A percentile compares a stretch with the other conserved stretches of the same genome.
Evolutionary conservation across 2,329 filamentous ascomycete species (phyloP).

Genomic region (Neofusicoccum kwambonambiense): DNA sequence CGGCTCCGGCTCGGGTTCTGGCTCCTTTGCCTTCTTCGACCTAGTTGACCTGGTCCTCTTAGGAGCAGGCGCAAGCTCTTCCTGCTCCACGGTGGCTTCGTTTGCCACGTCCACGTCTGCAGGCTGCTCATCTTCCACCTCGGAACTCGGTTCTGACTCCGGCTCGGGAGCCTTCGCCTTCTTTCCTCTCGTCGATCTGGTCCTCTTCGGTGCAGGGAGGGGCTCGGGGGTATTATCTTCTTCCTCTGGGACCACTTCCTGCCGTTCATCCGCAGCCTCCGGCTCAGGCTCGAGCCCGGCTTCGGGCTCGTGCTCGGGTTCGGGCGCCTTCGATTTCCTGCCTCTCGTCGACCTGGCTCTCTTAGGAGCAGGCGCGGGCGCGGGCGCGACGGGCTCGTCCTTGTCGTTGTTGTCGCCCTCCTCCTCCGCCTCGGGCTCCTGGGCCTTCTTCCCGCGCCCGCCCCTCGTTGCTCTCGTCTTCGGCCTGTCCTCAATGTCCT

Average conservation of each 20-base stretch:
- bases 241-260: background rate
- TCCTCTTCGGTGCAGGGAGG: background rate
- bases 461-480: background rate
- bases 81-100: background rate
- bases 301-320: background rate
- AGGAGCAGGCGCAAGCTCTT: background rate
- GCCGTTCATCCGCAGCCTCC: background rate
- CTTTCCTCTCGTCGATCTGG: constrained; percentile 3
- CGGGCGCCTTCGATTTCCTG: background rate
- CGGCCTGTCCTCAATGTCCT: background rate
- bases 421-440: constrained; percentile 5
- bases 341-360: constrained; percentile 11
- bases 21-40: background rate
- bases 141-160: background rate
- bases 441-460: constrained; percentile 9
- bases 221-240: background rate
- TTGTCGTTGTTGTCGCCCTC: background rate
- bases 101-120: background rate
- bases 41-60: background rate
- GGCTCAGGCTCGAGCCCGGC: background rate
- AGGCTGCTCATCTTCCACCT: background rate
- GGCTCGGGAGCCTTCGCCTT: background rate
- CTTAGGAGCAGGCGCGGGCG: background rate
- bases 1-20: background rate
- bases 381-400: background rate